phyloP scores from a whole-genome alignment of 2,329 filamentous ascomycete species.

The Arthrocladium fulminans region DNA sequence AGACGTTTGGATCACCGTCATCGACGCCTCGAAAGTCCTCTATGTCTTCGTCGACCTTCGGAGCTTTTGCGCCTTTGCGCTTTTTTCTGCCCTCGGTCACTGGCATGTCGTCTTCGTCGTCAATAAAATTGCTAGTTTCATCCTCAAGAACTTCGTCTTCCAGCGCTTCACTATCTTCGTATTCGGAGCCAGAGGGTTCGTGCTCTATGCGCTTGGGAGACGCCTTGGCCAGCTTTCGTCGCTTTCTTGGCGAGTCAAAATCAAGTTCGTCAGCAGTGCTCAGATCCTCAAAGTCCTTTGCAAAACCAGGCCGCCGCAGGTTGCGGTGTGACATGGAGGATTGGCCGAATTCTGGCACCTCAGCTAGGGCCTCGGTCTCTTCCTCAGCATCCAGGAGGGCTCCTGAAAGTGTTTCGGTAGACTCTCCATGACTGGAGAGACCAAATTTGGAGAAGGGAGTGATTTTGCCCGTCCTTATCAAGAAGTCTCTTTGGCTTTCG shows the following conservation, averaged over 20 bases:
- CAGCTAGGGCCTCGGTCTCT: constrained; percentile 45
- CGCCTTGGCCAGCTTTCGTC: constrained; percentile 27
- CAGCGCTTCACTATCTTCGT: constrained; percentile 19
- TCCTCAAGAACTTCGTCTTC: constrained; percentile 19
- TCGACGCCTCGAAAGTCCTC: constrained; percentile 61
- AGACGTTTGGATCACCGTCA: constrained; percentile 78
- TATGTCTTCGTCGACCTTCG: constrained; percentile 31
- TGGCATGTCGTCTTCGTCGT: constrained; percentile 20
- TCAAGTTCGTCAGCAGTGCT: constrained; percentile 19
- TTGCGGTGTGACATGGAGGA: constrained; percentile 57
- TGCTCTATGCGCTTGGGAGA: constrained; percentile 26
- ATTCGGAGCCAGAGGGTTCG: constrained; percentile 29
- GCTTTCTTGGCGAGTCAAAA: constrained; percentile 25
- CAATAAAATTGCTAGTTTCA: constrained; percentile 26
- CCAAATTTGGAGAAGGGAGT: constrained; percentile 84
- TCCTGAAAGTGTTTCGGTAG: constrained; percentile 63
- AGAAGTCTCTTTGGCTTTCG: constrained; percentile 77
- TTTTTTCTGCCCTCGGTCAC: constrained; percentile 15
- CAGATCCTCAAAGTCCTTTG: constrained; percentile 36
- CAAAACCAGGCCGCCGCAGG: constrained; percentile 64
- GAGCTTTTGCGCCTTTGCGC: constrained; percentile 20
- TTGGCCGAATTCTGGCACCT: constrained; percentile 28
- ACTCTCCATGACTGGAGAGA: constrained; percentile 47
- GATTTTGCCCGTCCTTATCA: constrained; percentile 94
- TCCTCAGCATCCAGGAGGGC: constrained; percentile 76